Evolutionary conservation across 176 grass and related monocot species (phyloP).

Genomic region (Ananas comosus): DNA sequence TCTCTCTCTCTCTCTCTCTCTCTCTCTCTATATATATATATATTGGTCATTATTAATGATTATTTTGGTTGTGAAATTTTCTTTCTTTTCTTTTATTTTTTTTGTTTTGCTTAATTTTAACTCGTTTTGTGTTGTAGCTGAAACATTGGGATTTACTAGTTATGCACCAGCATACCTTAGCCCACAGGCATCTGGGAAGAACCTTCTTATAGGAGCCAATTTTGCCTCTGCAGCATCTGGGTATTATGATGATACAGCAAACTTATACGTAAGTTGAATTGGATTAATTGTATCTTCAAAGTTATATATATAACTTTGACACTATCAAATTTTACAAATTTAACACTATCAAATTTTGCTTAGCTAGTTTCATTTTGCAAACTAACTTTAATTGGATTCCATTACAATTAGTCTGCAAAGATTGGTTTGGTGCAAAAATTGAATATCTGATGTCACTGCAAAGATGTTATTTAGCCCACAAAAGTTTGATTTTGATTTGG

Average conservation of each 20-base stretch:
- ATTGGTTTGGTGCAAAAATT: no score
- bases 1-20: no score
- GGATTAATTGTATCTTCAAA: no score
- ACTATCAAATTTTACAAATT: no score
- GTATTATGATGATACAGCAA: slow-evolving; percentile 66
- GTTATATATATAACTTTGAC: no score
- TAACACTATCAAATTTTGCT: no score
- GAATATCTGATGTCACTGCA: no score
- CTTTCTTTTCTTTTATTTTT: background rate
- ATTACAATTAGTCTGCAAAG: no score
- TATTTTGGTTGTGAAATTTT: background rate
- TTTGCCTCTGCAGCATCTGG: slow-evolving; percentile 94
- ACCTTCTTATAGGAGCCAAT: slow-evolving; percentile 82
- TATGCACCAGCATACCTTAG: slow-evolving; percentile 71
- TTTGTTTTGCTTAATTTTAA: background rate
- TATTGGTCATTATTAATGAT: background rate
- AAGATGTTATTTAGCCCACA: no score
- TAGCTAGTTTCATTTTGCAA: no score
- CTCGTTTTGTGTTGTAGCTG: slow-evolving; percentile 39
- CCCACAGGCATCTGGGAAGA: slow-evolving; percentile 73
- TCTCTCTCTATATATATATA: background rate
- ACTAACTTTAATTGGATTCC: no score
- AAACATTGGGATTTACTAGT: slow-evolving; percentile 61
- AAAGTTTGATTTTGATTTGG: no score
- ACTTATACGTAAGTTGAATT: slow-evolving; percentile 57